These are phyloP conservation scores for Dalbergia cochinchinensis DNA, from an alignment of 306 rosid species.

Conservation along the genomic window DNA sequence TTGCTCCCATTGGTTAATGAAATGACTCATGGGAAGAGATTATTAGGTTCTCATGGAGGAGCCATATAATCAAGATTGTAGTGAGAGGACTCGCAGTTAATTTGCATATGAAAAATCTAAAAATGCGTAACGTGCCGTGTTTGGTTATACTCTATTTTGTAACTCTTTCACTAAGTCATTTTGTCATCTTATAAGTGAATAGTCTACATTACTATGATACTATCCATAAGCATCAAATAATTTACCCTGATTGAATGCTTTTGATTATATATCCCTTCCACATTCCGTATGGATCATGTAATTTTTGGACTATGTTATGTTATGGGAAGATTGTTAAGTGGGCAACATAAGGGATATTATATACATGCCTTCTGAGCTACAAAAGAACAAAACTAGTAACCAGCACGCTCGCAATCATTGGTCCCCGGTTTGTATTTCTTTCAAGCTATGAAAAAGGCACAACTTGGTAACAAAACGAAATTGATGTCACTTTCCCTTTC, in stretches of 20 bases:
- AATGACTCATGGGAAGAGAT: not conserved
- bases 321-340: conserved; percentile 14
- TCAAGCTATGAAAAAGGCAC: conserved; percentile 28
- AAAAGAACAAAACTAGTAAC: conserved; percentile 36
- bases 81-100: too few relatives aligned
- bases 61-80: too few relatives aligned
- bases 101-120: too few relatives aligned
- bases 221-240: too few relatives aligned
- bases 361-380: conserved; percentile 21
- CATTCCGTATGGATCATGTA: not conserved
- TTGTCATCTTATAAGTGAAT: too few relatives aligned
- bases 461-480: conserved; percentile 6
- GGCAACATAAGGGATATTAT: not conserved
- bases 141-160: too few relatives aligned
- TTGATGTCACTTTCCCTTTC: conserved; percentile 24
- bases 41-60: too few relatives aligned
- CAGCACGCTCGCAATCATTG: conserved; percentile 34
- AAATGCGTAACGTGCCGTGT: too few relatives aligned
- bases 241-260: not conserved
- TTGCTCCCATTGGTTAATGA: conserved; percentile 18
- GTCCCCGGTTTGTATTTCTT: conserved; percentile 25
- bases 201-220: too few relatives aligned
- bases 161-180: too few relatives aligned
- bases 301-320: not conserved
- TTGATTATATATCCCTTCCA: not conserved